Base-by-base conservation (phyloP, 441 rosid genomes). In the Mallotus repandus region DNA sequence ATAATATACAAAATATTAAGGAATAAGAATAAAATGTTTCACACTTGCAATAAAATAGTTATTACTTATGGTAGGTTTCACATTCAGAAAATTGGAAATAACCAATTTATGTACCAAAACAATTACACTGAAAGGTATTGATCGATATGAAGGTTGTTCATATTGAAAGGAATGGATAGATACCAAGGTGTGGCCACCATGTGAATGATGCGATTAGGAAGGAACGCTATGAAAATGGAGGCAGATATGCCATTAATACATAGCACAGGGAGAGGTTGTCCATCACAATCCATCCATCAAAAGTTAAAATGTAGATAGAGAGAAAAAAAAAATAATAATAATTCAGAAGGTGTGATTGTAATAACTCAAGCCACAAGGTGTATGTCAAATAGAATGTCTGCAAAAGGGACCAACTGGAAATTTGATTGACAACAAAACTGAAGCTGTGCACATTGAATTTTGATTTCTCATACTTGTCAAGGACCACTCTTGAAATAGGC, bases 371-470 rank as follows among this genome's bases (percentile, higher is more conserved):
- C 68, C 71, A 54, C 35, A 71, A 38, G 18, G 35, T 55, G 9
- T 56, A 50, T 50, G 1, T 25, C 25, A 62, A 67, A 75, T 43
- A 76, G 80, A 77, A 79, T 81, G 78, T 71, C 72, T 59, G 45
- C 49, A 50, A 78, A n/a, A 71, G 75, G 79, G 80, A 83, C 76
- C 81, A 75, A 73, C 48, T 68, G 10, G 68, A 68, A 16, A 74
- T 58, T 78, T 66, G 76, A 68, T n/a, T 52, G 68, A 55, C 21
- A 69, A 49, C 53, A 59, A 74, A 38, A 71, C 52, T 58, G 63
- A 48, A 75, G 66, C 70, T 50, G 62, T 61, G 63, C 53, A 43
- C 69, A 76, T 52, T 73, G 14, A 75, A 56, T 66, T 19, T 38
- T 19, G 5, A 25, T 25, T 25, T 25, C 29, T 25, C 29, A 59